Percentiles rank a stretch among this genome's conserved stretches.
Evolutionary conservation across 2,329 filamentous ascomycete species (phyloP).

Genomic region (Ceratocystis albifundus): DNA sequence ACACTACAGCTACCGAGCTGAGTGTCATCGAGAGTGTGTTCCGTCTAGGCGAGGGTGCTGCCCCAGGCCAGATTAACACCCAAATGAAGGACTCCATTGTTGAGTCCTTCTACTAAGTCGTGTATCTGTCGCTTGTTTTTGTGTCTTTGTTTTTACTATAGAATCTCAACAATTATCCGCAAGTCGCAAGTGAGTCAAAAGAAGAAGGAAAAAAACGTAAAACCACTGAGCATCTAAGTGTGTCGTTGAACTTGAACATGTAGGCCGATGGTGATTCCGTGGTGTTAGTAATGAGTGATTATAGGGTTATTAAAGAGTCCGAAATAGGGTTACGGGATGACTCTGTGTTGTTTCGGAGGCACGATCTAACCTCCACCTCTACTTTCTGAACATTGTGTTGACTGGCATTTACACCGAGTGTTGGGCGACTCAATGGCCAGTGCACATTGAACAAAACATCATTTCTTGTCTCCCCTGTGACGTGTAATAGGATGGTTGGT

Average conservation of each 20-base stretch:
- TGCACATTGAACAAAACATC: neutral
- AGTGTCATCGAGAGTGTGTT: constrained; percentile 96
- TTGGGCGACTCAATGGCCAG: neutral
- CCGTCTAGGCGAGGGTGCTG: constrained; percentile 76
- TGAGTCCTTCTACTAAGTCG: constrained; percentile 83
- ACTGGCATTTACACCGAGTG: too few relatives aligned
- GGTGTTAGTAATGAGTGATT: too few relatives aligned
- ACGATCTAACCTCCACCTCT: too few relatives aligned
- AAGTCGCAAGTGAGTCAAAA: constrained; percentile 8
- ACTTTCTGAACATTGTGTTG: too few relatives aligned
- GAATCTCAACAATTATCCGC: neutral
- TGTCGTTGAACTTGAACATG: too few relatives aligned
- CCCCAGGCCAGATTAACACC: constrained; percentile 65
- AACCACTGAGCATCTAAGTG: too few relatives aligned
- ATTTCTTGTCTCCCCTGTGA: neutral
- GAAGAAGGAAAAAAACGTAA: constrained; percentile 11
- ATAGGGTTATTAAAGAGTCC: too few relatives aligned
- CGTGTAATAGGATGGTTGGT: neutral
- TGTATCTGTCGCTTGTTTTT: too few relatives aligned
- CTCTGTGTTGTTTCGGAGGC: too few relatives aligned
- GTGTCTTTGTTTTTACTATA: constrained; percentile 7
- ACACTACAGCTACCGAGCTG: constrained; percentile 88
- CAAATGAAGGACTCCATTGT: constrained; percentile 96
- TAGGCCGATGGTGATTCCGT: too few relatives aligned
- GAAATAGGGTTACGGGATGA: too few relatives aligned